These are phyloP conservation scores for Moelleriella libera DNA, from an alignment of 2,329 filamentous ascomycete genomes.

Conservation along the genomic window DNA sequence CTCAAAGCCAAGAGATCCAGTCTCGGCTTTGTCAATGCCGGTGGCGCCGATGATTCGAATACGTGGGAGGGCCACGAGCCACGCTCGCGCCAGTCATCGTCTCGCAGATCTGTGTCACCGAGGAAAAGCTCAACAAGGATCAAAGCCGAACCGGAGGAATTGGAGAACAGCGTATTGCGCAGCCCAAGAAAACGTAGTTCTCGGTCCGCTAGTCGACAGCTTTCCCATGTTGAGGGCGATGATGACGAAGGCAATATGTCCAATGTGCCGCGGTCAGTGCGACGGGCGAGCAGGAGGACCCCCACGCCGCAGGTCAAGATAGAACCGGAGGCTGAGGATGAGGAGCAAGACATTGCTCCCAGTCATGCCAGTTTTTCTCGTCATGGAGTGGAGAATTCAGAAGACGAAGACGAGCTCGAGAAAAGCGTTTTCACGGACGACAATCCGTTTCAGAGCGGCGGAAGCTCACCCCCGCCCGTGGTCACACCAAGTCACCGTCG, in stretches of 20 bases:
- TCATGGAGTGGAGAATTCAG: conserved; percentile 27
- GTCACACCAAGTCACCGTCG: conserved; percentile 34
- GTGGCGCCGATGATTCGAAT: conserved; percentile 51
- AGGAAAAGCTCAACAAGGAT: conserved; percentile 38
- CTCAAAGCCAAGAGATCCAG: conserved; percentile 75
- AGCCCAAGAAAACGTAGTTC: conserved; percentile 41
- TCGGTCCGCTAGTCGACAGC: conserved; percentile 39
- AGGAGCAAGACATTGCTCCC: conserved; percentile 2
- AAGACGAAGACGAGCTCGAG: conserved; percentile 24
- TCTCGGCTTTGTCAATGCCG: conserved; percentile 62
- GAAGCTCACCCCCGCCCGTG: conserved; percentile 46
- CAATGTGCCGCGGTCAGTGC: conserved; percentile 23
- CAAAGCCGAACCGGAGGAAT: conserved; percentile 37
- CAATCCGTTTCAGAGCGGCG: conserved; percentile 82
- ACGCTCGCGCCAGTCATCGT: conserved; percentile 31
- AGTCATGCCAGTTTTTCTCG: conserved; percentile 35
- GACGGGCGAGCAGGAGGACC: conserved; percentile 34
- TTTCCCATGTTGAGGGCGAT: conserved; percentile 34
- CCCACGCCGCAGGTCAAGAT: conserved; percentile 37
- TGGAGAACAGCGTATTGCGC: conserved; percentile 17
- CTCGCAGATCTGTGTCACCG: conserved; percentile 38
- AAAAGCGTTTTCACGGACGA: conserved; percentile 66
- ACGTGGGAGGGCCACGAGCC: conserved; percentile 47
- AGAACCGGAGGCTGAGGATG: conserved; percentile 35
- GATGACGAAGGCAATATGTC: conserved; percentile 20